Percentiles rank a stretch among this genome's conserved stretches.
phyloP scores from a whole-genome alignment of 495 filamentous ascomycete genomes.

The Tuber indicum region DNA sequence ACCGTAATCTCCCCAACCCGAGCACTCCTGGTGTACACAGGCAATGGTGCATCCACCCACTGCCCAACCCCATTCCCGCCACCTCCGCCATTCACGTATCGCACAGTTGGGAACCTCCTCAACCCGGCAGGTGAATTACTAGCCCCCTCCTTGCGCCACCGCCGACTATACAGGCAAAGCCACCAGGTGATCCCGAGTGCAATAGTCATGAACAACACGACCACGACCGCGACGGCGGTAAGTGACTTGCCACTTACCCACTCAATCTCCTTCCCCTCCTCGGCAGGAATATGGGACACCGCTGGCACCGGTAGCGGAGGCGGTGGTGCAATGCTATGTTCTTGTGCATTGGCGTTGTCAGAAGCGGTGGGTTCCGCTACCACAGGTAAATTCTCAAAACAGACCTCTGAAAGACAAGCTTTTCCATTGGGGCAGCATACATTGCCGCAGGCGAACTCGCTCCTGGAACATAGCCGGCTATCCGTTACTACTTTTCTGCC shows the following conservation, averaged over 20 bases:
- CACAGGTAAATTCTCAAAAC: background rate
- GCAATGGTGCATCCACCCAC: background rate
- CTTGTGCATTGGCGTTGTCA: background rate
- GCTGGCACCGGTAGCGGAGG: too few species aligned
- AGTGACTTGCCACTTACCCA: background rate
- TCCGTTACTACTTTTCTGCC: background rate
- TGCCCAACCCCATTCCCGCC: background rate
- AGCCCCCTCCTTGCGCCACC: background rate
- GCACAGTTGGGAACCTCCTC: background rate
- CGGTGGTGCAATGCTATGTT: background rate
- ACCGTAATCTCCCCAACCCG: background rate
- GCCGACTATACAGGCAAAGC: background rate
- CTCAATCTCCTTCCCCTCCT: background rate
- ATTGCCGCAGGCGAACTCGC: background rate
- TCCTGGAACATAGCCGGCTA: background rate
- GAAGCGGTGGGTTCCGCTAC: background rate
- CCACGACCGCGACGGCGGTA: background rate
- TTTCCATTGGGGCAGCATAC: background rate
- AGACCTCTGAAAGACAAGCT: background rate
- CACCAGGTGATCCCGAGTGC: background rate
- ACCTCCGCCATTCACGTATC: background rate
- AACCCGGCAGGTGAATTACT: background rate
- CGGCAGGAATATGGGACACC: background rate
- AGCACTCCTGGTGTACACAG: background rate
- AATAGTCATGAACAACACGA: background rate